Conservation (phyloP, 208 protist genomes). For the Trypanosoma boissoni region DNA sequence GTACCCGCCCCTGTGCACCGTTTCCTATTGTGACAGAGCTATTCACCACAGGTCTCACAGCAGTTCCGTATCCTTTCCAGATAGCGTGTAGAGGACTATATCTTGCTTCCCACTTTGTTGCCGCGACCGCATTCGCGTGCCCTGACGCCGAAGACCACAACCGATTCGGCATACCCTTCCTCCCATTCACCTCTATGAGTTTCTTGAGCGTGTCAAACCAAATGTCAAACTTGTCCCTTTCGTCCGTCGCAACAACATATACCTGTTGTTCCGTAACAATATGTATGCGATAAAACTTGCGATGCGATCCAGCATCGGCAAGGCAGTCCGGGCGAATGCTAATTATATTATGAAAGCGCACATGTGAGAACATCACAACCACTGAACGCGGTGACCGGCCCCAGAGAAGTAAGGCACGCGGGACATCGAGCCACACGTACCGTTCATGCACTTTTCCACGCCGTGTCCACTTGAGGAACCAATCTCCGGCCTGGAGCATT, state of each 20-base stretch:
- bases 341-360: constrained; percentile 46
- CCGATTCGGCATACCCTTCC: constrained; percentile 31
- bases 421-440: constrained; percentile 74
- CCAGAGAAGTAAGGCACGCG: constrained; percentile 59
- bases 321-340: constrained; percentile 56
- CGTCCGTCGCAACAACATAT: constrained; percentile 63
- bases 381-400: constrained; percentile 32
- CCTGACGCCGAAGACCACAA: constrained; percentile 31
- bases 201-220: constrained; percentile 64
- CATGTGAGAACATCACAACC: constrained; percentile 37
- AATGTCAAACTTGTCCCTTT: constrained; percentile 72
- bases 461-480: constrained; percentile 81
- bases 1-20: background rate
- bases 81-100: constrained; percentile 59
- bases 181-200: constrained; percentile 37
- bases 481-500: constrained; percentile 58
- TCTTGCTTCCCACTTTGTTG: constrained; percentile 37
- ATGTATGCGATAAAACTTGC: constrained; percentile 60
- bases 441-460: constrained; percentile 54
- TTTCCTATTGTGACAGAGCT: background rate
- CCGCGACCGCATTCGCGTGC: constrained; percentile 23
- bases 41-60: too few species aligned
- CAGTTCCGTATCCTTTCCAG: constrained; percentile 15
- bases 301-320: constrained; percentile 35
- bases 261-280: constrained; percentile 42